Evolutionary conservation across 2,329 filamentous ascomycete species (phyloP).

Genomic region (Hypocrella siamensis): DNA sequence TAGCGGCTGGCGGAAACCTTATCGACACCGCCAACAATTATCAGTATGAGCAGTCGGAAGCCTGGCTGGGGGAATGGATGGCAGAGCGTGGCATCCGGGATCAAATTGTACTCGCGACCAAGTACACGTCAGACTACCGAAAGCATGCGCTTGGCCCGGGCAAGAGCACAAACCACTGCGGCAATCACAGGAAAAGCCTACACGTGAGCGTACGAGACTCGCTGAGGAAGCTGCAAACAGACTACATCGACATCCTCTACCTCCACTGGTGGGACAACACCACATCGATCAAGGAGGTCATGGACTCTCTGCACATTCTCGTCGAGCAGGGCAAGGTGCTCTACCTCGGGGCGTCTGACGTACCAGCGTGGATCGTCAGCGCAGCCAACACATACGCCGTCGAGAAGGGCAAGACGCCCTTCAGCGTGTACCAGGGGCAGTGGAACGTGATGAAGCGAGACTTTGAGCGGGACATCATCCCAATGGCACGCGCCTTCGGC

Average conservation of each 20-base stretch:
- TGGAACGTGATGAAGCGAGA: slow-evolving; percentile 19
- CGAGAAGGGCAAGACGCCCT: slow-evolving; percentile 19
- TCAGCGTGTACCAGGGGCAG: slow-evolving; percentile 23
- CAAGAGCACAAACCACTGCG: slow-evolving; percentile 21
- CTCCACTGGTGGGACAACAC: slow-evolving; percentile 29
- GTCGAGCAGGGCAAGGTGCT: slow-evolving; percentile 24
- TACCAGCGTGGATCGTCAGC: slow-evolving; percentile 23
- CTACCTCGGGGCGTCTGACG: slow-evolving; percentile 24
- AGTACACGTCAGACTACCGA: slow-evolving; percentile 35
- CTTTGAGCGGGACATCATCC: slow-evolving; percentile 25
- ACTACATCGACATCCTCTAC: slow-evolving; percentile 28
- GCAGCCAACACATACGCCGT: slow-evolving; percentile 20
- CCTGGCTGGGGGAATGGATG: slow-evolving; percentile 44
- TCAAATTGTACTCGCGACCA: slow-evolving; percentile 37
- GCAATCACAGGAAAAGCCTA: slow-evolving; percentile 26
- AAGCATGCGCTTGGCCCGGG: slow-evolving; percentile 19
- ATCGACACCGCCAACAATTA: slow-evolving; percentile 50
- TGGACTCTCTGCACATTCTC: slow-evolving; percentile 24
- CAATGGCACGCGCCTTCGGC: slow-evolving; percentile 23
- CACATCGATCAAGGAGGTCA: slow-evolving; percentile 24
- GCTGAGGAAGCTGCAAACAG: slow-evolving; percentile 27
- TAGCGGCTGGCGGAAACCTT: slow-evolving; percentile 46
- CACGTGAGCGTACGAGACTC: slow-evolving; percentile 20
- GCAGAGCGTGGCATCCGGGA: slow-evolving; percentile 30
- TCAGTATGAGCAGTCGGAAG: slow-evolving; percentile 40